These are phyloP conservation scores for Sodiomyces alkalinus DNA, from an alignment of 2,329 filamentous ascomycete species.

Conservation along the genomic window DNA sequence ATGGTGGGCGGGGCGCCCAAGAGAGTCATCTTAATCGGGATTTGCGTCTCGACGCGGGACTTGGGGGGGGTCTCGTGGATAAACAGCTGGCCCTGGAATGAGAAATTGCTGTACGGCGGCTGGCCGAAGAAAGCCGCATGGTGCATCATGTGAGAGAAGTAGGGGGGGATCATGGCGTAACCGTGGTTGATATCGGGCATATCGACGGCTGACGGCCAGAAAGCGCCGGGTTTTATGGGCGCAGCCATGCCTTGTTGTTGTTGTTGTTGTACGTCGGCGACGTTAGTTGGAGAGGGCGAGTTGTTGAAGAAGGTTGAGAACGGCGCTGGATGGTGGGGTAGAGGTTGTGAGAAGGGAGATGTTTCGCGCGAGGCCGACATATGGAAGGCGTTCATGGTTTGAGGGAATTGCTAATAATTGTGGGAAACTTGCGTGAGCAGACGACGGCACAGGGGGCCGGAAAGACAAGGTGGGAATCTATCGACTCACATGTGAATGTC, in stretches of 20 bases:
- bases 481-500: conserved; percentile 9
- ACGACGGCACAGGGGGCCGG: too few relatives aligned
- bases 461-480: too few relatives aligned
- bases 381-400: conserved; percentile 32
- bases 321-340: conserved; percentile 37
- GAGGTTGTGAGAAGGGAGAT: conserved; percentile 34
- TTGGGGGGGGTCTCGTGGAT: conserved; percentile 60
- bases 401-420: conserved; percentile 29
- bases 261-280: conserved; percentile 22
- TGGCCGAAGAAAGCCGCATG: conserved; percentile 13
- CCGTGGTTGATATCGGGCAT: conserved; percentile 2
- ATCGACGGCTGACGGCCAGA: conserved; percentile 9
- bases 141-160: conserved; percentile 13
- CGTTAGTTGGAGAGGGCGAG: conserved; percentile 29
- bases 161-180: conserved; percentile 4
- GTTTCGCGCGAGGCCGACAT: conserved; percentile 33
- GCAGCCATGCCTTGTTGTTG: conserved; percentile 13
- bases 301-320: conserved; percentile 29
- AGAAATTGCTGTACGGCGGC: conserved; percentile 14
- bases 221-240: conserved; percentile 11
- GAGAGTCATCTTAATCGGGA: conserved; percentile 70
- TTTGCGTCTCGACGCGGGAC: conserved; percentile 92
- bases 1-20: conserved; percentile 60
- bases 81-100: conserved; percentile 27
- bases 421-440: too few relatives aligned